Conservation (phyloP, 2,329 filamentous ascomycete genomes). For the Hirsutella thompsonii region DNA sequence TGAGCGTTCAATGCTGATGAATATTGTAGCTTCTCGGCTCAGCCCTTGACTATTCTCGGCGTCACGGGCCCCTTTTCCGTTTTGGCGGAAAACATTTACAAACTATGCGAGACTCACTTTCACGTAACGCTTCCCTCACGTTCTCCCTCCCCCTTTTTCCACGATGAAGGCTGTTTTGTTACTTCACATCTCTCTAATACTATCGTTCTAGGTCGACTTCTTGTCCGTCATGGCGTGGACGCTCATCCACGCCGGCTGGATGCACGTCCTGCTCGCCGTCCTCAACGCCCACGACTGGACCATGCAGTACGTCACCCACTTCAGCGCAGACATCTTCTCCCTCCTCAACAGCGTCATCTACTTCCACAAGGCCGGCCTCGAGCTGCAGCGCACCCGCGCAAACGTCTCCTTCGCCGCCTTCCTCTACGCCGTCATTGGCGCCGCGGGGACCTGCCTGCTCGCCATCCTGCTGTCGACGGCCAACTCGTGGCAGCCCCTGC, state of each 20-base stretch:
- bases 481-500: slow-evolving; percentile 45
- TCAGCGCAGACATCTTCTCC: slow-evolving; percentile 54
- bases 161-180: too few relatives aligned
- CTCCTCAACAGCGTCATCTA: slow-evolving; percentile 56
- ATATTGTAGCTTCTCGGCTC: slow-evolving; percentile 34
- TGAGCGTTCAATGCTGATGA: not conserved
- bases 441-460: slow-evolving; percentile 48
- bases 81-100: slow-evolving; percentile 51
- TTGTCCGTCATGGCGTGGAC: slow-evolving; percentile 58
- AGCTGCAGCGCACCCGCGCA: slow-evolving; percentile 45
- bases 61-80: slow-evolving; percentile 58
- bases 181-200: not conserved
- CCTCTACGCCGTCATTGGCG: slow-evolving; percentile 51
- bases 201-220: slow-evolving; percentile 35
- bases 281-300: slow-evolving; percentile 60
- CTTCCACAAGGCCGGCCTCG: slow-evolving; percentile 54
- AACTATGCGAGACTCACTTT: slow-evolving; percentile 41
- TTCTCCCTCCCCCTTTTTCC: too few relatives aligned
- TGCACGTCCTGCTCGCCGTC: slow-evolving; percentile 50
- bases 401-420: slow-evolving; percentile 48
- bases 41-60: slow-evolving; percentile 52
- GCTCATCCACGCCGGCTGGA: slow-evolving; percentile 52
- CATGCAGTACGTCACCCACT: slow-evolving; percentile 56
- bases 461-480: slow-evolving; percentile 50
- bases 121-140: slow-evolving; percentile 22